A percentile compares a stretch with the other conserved stretches of the same genome.
Conservation (phyloP, 805 yeast genomes). For the Spathaspora boniae region DNA sequence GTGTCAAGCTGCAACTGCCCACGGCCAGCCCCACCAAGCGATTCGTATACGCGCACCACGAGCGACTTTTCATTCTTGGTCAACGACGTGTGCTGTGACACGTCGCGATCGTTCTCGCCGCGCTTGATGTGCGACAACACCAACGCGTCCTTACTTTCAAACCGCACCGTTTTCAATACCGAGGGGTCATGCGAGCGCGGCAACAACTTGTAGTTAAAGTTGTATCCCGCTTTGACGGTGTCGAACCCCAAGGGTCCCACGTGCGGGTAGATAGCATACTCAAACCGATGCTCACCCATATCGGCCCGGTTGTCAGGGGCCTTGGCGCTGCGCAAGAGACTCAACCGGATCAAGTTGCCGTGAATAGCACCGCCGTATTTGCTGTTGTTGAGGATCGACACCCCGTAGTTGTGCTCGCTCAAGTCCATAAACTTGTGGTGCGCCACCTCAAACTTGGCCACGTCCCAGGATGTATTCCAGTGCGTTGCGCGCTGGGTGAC, state of each 20-base stretch:
- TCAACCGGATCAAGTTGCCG: constrained; percentile 87
- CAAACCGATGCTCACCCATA: constrained; percentile 82
- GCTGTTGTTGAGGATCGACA: constrained; percentile 73
- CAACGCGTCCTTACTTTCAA: constrained; percentile 53
- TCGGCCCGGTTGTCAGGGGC: constrained; percentile 95
- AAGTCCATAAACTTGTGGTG: constrained; percentile 92
- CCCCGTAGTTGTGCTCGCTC: constrained; percentile 85
- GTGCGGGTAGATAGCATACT: constrained; percentile 85
- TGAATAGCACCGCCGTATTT: constrained; percentile 93
- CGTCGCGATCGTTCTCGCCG: constrained; percentile 75
- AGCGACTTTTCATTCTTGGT: constrained; percentile 40
- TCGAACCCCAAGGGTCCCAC: constrained; percentile 57
- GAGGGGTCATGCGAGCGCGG: constrained; percentile 13
- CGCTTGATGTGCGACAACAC: constrained; percentile 78
- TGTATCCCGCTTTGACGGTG: constrained; percentile 72
- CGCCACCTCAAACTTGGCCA: constrained; percentile 93
- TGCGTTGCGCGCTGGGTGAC: constrained; percentile 90
- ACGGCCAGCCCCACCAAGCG: constrained; percentile 73
- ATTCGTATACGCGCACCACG: constrained; percentile 76
- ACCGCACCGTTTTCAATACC: constrained; percentile 17
- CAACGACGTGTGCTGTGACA: constrained; percentile 43
- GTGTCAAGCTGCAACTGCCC: constrained; percentile 46
- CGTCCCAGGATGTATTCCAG: constrained; percentile 93
- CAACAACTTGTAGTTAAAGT: constrained; percentile 61
- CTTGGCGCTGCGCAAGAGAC: constrained; percentile 85